These are phyloP conservation scores for Panaeolus papilionaceus DNA, from an alignment of 768 basidiomycete species.

Conservation along the genomic window DNA sequence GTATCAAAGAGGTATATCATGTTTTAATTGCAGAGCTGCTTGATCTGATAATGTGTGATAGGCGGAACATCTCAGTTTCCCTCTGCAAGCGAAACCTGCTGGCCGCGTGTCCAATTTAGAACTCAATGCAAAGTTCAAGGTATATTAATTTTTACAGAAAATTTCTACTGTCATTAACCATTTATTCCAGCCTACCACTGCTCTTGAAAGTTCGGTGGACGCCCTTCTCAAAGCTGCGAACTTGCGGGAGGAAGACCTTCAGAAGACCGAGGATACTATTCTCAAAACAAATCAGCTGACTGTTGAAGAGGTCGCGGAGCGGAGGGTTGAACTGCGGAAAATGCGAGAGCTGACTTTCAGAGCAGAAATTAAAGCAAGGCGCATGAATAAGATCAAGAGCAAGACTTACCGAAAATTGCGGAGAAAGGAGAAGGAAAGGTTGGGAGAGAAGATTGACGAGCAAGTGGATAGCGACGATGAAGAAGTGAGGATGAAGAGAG, in stretches of 20 bases:
- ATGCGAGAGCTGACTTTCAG: slow-evolving; percentile 95
- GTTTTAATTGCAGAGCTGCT: not conserved
- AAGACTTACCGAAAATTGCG: slow-evolving; percentile 89
- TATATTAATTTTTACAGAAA: slow-evolving; percentile 32
- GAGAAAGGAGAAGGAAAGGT: slow-evolving; percentile 75
- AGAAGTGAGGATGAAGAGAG: slow-evolving; percentile 66
- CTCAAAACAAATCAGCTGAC: slow-evolving; percentile 83
- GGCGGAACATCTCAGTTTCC: slow-evolving; percentile 90
- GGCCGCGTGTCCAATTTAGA: slow-evolving; percentile 73
- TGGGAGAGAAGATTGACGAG: slow-evolving; percentile 58
- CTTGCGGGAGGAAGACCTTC: slow-evolving; percentile 82
- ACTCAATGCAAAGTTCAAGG: slow-evolving; percentile 86
- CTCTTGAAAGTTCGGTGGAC: slow-evolving; percentile 85
- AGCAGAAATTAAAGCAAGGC: slow-evolving; percentile 88
- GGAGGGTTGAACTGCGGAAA: slow-evolving; percentile 81
- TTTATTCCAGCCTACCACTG: slow-evolving; percentile 71
- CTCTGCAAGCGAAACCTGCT: slow-evolving; percentile 68
- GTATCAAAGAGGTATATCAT: slow-evolving; percentile 77
- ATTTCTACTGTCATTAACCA: not conserved
- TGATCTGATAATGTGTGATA: slow-evolving; percentile 32
- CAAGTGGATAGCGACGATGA: slow-evolving; percentile 44
- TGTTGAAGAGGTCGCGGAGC: slow-evolving; percentile 84
- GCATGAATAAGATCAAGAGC: slow-evolving; percentile 94
- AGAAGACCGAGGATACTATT: slow-evolving; percentile 71
- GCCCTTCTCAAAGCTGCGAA: slow-evolving; percentile 81